Evolutionary conservation across 306 rosid genomes (phyloP).

Genomic region (Senna siamea): DNA sequence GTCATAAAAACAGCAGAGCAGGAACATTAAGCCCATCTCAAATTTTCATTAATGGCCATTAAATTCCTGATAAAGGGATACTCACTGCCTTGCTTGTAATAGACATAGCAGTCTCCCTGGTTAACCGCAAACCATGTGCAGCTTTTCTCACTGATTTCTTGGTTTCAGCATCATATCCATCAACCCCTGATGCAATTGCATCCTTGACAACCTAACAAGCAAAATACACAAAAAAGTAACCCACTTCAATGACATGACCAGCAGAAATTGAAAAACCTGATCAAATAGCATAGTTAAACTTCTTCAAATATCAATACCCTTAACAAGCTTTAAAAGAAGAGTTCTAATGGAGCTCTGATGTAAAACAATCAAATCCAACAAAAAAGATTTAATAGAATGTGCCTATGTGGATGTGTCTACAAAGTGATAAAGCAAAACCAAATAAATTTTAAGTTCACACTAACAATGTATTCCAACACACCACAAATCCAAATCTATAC

Average conservation of each 20-base stretch:
- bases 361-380: conserved; percentile 23
- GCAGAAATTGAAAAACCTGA: conserved; percentile 35
- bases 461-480: not conserved
- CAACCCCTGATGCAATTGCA: conserved; percentile 92
- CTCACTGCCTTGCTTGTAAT: conserved; percentile 97
- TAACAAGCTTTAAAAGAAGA: not conserved
- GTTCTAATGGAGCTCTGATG: conserved; percentile 1
- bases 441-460: conserved; percentile 22
- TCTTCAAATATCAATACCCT: conserved; percentile 19
- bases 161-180: conserved; percentile 83
- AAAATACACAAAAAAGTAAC: conserved; percentile 23
- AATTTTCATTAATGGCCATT: conserved; percentile 13
- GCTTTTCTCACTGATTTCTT: conserved; percentile 85
- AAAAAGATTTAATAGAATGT: conserved; percentile 3
- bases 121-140: conserved; percentile 91
- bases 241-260: not conserved
- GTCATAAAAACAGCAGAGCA: conserved; percentile 34
- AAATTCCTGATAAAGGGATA: conserved; percentile 40
- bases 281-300: not conserved
- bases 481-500: not conserved
- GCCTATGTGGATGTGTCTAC: conserved; percentile 5
- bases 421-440: not conserved
- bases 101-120: conserved; percentile 87
- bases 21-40: conserved; percentile 9
- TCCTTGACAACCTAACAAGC: conserved; percentile 74